These are phyloP conservation scores for Phytophthora citricola DNA, from an alignment of 352 stramenopile species.

Conservation along the genomic window DNA sequence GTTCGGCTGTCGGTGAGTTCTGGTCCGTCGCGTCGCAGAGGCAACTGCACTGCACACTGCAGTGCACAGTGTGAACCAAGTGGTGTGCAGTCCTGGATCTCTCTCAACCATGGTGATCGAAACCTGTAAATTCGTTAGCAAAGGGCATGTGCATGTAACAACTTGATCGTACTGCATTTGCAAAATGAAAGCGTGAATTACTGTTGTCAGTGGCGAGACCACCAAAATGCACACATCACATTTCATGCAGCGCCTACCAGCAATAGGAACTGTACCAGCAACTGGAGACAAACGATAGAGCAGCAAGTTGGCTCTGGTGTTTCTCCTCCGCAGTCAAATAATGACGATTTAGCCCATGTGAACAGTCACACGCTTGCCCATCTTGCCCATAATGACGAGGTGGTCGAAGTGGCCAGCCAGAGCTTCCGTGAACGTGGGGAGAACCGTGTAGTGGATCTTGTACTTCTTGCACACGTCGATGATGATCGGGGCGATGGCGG, in stretches of 20 bases:
- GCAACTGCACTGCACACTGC: neutral
- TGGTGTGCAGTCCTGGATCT: neutral
- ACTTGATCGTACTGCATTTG: slow-evolving; percentile 5
- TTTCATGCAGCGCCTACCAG: slow-evolving; percentile 7
- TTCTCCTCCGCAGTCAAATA: neutral
- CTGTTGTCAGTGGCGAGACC: slow-evolving; percentile 13
- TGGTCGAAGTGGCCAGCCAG: slow-evolving; percentile 89
- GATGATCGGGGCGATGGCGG: slow-evolving; percentile 93
- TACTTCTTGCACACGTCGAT: slow-evolving; percentile 93
- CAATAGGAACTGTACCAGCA: neutral
- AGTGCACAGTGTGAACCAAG: too few relatives aligned
- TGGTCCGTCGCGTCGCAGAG: slow-evolving; percentile 19
- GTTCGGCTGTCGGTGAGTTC: slow-evolving; percentile 9
- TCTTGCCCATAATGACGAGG: slow-evolving; percentile 89
- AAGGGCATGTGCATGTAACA: neutral
- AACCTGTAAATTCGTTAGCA: neutral
- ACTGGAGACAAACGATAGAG: neutral
- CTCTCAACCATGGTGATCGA: neutral
- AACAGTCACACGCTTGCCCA: slow-evolving; percentile 78
- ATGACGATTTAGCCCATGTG: slow-evolving; percentile 83
- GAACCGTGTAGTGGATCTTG: slow-evolving; percentile 92
- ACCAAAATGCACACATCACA: slow-evolving; percentile 26
- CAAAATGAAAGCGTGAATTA: slow-evolving; percentile 29
- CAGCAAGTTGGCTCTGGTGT: neutral
- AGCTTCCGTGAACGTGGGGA: slow-evolving; percentile 83